These are phyloP conservation scores for Stygiomarasmius scandens DNA, from an alignment of 1,284 basidiomycete species.

Conservation along the genomic window DNA sequence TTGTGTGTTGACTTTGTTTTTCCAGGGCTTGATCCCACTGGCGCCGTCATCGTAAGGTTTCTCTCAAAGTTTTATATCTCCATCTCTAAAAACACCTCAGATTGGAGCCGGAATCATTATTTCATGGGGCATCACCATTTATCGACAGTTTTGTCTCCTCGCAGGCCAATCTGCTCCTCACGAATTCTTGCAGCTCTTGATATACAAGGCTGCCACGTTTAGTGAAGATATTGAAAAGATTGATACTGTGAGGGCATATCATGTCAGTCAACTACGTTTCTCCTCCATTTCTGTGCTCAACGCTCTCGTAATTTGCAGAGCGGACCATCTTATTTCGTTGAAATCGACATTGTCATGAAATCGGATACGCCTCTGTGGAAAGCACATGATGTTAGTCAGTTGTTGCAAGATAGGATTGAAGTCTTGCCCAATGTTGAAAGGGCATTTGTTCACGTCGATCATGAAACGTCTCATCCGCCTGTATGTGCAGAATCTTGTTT, in stretches of 20 bases:
- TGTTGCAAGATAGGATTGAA: constrained; percentile 94
- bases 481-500: constrained; percentile 41
- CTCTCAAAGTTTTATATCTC: background rate
- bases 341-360: constrained; percentile 94
- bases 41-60: constrained; percentile 71
- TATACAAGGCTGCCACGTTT: constrained; percentile 92
- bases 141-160: constrained; percentile 82
- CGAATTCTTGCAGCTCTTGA: constrained; percentile 88
- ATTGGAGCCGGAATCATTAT: constrained; percentile 81
- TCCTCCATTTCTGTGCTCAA: too few species aligned
- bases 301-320: too few species aligned
- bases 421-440: constrained; percentile 88
- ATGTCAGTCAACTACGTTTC: constrained; percentile 54
- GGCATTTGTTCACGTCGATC: constrained; percentile 93
- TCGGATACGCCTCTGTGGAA: constrained; percentile 88
- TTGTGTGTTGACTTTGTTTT: background rate
- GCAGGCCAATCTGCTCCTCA: constrained; percentile 91
- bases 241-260: constrained; percentile 89
- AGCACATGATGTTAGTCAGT: constrained; percentile 91
- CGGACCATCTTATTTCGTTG: constrained; percentile 72
- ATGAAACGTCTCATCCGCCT: constrained; percentile 86
- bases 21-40: constrained; percentile 78
- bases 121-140: constrained; percentile 81
- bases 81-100: constrained; percentile 34
- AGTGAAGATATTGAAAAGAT: constrained; percentile 83